A percentile compares a stretch with the other conserved stretches of the same genome.
Conservation (phyloP, 805 yeast genomes). For the Sugiyamaella floridensis region DNA sequence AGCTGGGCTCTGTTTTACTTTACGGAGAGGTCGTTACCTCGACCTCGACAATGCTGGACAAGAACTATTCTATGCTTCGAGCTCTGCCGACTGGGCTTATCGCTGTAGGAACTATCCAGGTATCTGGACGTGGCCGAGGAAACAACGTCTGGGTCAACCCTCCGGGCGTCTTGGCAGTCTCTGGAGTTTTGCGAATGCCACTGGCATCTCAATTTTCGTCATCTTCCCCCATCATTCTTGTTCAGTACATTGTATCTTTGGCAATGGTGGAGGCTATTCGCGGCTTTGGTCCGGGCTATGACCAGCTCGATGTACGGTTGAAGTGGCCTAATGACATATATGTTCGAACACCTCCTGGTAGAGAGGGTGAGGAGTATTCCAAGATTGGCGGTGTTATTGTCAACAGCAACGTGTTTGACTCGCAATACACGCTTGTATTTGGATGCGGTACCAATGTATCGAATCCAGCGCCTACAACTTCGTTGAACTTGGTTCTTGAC, state of each 20-base stretch:
- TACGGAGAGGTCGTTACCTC: conserved; percentile 91
- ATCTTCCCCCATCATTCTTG: conserved; percentile 56
- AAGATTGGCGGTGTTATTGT: conserved; percentile 83
- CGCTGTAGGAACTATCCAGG: conserved; percentile 73
- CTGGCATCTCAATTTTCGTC: conserved; percentile 27
- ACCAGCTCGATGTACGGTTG: conserved; percentile 67
- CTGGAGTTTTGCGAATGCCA: conserved; percentile 60
- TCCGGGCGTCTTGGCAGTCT: conserved; percentile 78
- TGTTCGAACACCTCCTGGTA: conserved; percentile 49
- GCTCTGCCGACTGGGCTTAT: conserved; percentile 62
- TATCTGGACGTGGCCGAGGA: conserved; percentile 90
- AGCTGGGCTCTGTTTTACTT: conserved; percentile 55
- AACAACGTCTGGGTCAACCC: conserved; percentile 96
- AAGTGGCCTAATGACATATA: conserved; percentile 98
- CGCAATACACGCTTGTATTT: conserved; percentile 58
- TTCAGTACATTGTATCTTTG: conserved; percentile 78
- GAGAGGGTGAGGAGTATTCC: conserved; percentile 36
- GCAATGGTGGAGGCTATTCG: conserved; percentile 76
- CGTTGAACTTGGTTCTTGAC: conserved; percentile 64
- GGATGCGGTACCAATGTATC: conserved; percentile 85
- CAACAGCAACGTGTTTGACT: conserved; percentile 61
- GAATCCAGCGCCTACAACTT: conserved; percentile 87
- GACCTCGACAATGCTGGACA: conserved; percentile 71
- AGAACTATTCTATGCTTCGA: conserved; percentile 53
- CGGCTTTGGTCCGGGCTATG: conserved; percentile 58